Conservation (phyloP, 768 basidiomycete genomes). For the Boletus sensibilis region DNA sequence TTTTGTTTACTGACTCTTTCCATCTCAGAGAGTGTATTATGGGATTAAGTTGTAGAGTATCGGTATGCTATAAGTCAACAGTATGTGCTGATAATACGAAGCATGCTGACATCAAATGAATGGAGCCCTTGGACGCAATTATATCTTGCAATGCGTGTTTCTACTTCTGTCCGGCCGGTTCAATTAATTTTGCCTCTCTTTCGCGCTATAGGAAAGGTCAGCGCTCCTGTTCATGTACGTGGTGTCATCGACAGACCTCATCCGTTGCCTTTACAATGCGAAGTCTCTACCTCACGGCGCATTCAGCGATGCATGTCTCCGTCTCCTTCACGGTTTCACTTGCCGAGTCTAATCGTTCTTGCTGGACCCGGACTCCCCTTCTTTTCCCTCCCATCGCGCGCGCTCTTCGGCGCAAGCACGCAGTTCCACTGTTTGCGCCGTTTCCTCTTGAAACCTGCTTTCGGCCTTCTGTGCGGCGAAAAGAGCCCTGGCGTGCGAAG, state of each 20-base stretch:
- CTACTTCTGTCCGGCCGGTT: conserved; percentile 31
- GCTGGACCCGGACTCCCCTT: conserved; percentile 45
- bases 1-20: conserved; percentile 18
- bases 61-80: conserved; percentile 1
- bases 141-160: not conserved
- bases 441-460: conserved; percentile 58
- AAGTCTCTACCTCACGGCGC: conserved; percentile 69
- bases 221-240: not conserved
- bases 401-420: conserved; percentile 55
- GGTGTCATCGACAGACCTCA: conserved; percentile 40
- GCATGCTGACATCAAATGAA: not conserved
- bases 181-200: conserved; percentile 48
- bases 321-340: conserved; percentile 54
- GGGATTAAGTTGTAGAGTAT: not conserved
- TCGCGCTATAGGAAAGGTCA: conserved; percentile 42
- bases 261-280: conserved; percentile 65
- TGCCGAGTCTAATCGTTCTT: conserved; percentile 48
- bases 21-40: conserved; percentile 2
- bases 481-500: conserved; percentile 52
- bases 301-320: conserved; percentile 63
- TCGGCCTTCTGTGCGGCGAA: conserved; percentile 62
- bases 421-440: conserved; percentile 51
- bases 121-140: too few relatives aligned
- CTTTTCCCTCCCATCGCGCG: conserved; percentile 53
- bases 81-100: not conserved